Evolutionary conservation across 2,329 filamentous ascomycete genomes (phyloP), one percentile per base, ranked within the genome.

Genomic region (Colletotrichum sp.): DNA sequence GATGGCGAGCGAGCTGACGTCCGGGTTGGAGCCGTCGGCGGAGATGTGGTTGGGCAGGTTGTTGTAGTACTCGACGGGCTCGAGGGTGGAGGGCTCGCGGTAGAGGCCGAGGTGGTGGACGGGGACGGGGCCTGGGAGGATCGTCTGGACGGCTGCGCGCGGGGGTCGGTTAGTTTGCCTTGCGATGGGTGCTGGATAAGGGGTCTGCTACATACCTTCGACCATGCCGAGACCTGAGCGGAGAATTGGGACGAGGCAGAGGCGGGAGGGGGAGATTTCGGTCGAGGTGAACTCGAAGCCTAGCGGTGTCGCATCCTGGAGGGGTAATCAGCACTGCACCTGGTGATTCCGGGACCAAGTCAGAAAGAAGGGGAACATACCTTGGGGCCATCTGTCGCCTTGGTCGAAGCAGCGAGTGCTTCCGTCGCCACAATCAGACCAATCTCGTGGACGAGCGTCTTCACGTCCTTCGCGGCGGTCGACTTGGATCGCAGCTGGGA

Each of bases 1-100:
- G 82, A 98, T 94, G 75, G 96, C 96, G 15, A 98, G 88, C 75
- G 84, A 88, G 60, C 86, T 86, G 59, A 83, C 80, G 48, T 79
- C 76, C 59, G 86, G 81, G 66, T 67, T 82, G 39, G 85, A 82
- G 77, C 86, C 86, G 61, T 81, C 81, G 52, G 83, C 79, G 60
- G 81, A 76, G 52, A 88, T 83, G 86, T 95, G 94, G 85, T 95
- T 93, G 44, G 96, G 96, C 25, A 98, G 93, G 85, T 98, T 98
- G 89, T 98, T 98, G 91, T 98, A 98, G 90, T 98, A 98, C 86
- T 98, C 96, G 74, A 98, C 96, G 5, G 96, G 95, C 81, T 95
- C 92, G 72, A 98, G 93, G 60, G 95, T 96, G 72, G 92, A 92
- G 76, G 94, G 95, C 84, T 98, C 96, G 82, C 96, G 95, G 89